A percentile compares a stretch with the other conserved stretches of the same genome.
Conservation (phyloP, 1,139 yeast genomes). For the Diutina mesorugosa region DNA sequence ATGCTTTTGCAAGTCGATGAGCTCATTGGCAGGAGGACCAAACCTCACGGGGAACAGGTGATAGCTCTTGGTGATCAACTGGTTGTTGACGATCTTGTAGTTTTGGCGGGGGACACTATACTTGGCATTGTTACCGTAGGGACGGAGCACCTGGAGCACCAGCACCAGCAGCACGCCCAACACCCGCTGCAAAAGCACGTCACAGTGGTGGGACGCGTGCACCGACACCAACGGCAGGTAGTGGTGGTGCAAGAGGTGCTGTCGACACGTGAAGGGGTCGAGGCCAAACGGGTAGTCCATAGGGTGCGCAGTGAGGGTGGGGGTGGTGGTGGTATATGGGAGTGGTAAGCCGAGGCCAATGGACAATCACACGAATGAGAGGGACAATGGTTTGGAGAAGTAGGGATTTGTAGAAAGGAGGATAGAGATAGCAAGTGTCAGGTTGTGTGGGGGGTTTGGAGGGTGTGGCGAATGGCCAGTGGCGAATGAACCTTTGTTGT, state of each 20-base stretch:
- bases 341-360: neutral
- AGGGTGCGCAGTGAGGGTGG: neutral
- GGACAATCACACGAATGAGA: neutral
- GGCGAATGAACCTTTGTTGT: no score
- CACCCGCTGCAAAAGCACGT: slow-evolving; percentile 27
- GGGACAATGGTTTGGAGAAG: neutral
- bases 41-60: slow-evolving; percentile 34
- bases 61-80: slow-evolving; percentile 28
- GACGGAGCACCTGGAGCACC: slow-evolving; percentile 22
- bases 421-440: no score
- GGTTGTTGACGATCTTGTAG: slow-evolving; percentile 27
- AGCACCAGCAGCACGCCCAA: slow-evolving; percentile 17
- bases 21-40: slow-evolving; percentile 28
- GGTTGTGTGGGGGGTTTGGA: no score
- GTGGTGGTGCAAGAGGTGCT: slow-evolving; percentile 33
- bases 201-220: slow-evolving; percentile 39
- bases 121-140: slow-evolving; percentile 36
- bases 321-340: neutral
- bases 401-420: no score
- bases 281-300: slow-evolving; percentile 12
- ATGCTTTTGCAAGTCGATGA: slow-evolving; percentile 19
- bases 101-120: slow-evolving; percentile 22
- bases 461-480: no score
- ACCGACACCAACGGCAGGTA: slow-evolving; percentile 49
- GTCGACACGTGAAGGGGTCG: slow-evolving; percentile 30